phyloP scores from a whole-genome alignment of 371 early-diverging fungal species.

The Syncephalastrum racemosum region DNA sequence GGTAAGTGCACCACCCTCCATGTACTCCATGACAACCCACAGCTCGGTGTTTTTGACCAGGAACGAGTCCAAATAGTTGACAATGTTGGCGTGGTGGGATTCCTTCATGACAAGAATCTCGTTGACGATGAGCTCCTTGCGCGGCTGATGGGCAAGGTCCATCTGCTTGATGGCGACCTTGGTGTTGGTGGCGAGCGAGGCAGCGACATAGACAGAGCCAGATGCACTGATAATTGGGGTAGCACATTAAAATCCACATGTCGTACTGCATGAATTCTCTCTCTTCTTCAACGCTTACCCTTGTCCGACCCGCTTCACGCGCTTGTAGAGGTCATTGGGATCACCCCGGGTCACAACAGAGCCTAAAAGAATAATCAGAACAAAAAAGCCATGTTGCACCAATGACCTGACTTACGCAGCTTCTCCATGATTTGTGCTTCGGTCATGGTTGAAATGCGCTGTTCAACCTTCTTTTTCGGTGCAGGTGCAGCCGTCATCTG shows the following conservation, averaged over 20 bases:
- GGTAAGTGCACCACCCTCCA: slow-evolving; percentile 97
- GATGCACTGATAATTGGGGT: slow-evolving; percentile 80
- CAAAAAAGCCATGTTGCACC: not conserved
- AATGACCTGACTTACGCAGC: slow-evolving; percentile 52
- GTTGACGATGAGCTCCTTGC: slow-evolving; percentile 93
- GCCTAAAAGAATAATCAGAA: slow-evolving; percentile 6
- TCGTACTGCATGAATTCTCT: slow-evolving; percentile 1
- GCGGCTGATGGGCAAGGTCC: slow-evolving; percentile 90
- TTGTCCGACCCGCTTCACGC: slow-evolving; percentile 94
- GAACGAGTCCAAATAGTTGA: slow-evolving; percentile 93
- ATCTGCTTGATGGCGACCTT: slow-evolving; percentile 97
- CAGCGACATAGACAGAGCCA: slow-evolving; percentile 88
- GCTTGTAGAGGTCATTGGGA: slow-evolving; percentile 82
- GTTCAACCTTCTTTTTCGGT: slow-evolving; percentile 56
- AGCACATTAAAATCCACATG: not conserved
- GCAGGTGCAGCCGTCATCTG: slow-evolving; percentile 22
- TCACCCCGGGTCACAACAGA: slow-evolving; percentile 86
- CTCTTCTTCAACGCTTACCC: slow-evolving; percentile 59
- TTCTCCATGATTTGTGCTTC: slow-evolving; percentile 93
- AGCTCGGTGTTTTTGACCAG: slow-evolving; percentile 76
- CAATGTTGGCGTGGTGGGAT: slow-evolving; percentile 93
- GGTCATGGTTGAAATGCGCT: slow-evolving; percentile 82
- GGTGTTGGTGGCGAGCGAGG: slow-evolving; percentile 35
- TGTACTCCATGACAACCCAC: slow-evolving; percentile 98
- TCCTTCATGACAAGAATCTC: slow-evolving; percentile 97